A percentile compares a stretch with the other conserved stretches of the same genome.
phyloP scores from a whole-genome alignment of 805 yeast genomes.

The Suhomyces vadensis region DNA sequence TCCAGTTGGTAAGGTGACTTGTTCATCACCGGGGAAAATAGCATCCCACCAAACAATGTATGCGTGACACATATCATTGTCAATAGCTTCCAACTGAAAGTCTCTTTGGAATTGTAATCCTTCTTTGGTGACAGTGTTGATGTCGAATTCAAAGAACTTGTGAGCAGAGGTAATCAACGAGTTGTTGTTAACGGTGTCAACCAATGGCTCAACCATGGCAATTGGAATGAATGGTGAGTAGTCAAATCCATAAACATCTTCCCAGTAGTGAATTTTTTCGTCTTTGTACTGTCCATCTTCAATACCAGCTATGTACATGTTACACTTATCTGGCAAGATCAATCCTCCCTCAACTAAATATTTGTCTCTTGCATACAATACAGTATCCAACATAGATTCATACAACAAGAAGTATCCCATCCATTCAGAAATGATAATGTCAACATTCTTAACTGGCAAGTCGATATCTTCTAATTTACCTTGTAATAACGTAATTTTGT shows the following conservation, averaged over 20 bases:
- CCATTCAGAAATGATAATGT: constrained; percentile 96
- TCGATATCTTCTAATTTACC: constrained; percentile 94
- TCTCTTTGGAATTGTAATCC: constrained; percentile 73
- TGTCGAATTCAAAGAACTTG: constrained; percentile 77
- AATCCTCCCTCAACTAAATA: constrained; percentile 82
- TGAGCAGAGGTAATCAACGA: constrained; percentile 72
- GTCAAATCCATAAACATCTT: constrained; percentile 95
- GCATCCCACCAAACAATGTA: constrained; percentile 93
- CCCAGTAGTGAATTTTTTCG: constrained; percentile 93
- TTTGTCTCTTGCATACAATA: constrained; percentile 88
- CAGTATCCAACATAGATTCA: constrained; percentile 98
- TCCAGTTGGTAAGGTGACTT: constrained; percentile 84
- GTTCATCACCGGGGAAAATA: constrained; percentile 73
- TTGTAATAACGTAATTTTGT: constrained; percentile 81
- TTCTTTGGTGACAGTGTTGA: constrained; percentile 82
- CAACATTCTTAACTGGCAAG: constrained; percentile 85
- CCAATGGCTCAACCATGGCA: constrained; percentile 92
- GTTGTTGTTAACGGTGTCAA: constrained; percentile 84
- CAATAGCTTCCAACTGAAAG: constrained; percentile 72
- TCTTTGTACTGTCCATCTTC: constrained; percentile 91
- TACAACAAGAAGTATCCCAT: constrained; percentile 97
- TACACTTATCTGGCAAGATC: constrained; percentile 91
- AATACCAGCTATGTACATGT: constrained; percentile 85
- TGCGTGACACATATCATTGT: constrained; percentile 85
- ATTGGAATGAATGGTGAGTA: constrained; percentile 85